Evolutionary conservation across 441 rosid genomes (phyloP).

Genomic region (Omphalea diandra): DNA sequence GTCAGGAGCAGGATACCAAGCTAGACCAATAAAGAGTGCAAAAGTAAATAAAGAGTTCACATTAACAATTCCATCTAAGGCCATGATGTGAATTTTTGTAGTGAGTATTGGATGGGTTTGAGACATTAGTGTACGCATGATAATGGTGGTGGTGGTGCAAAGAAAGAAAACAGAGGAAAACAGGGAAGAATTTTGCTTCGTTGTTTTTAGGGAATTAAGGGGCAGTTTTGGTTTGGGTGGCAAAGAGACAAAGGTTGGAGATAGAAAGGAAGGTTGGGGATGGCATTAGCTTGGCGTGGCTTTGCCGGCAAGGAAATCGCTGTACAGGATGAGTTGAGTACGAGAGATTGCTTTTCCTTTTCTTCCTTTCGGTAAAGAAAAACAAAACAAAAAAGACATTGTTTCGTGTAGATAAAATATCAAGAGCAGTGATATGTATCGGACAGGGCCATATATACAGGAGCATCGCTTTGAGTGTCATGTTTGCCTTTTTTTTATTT

Average conservation of each 20-base stretch:
- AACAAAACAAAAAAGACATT: not conserved
- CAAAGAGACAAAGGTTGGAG: slow-evolving; percentile 3
- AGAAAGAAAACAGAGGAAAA: not conserved
- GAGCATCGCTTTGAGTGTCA: too few relatives aligned
- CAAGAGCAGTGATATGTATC: too few relatives aligned
- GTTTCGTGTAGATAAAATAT: too few relatives aligned
- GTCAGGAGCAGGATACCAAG: slow-evolving; percentile 40
- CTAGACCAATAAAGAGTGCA: slow-evolving; percentile 74
- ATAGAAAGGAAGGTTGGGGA: slow-evolving; percentile 7
- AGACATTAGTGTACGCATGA: not conserved
- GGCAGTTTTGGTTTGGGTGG: not conserved
- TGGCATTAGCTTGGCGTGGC: slow-evolving; percentile 13
- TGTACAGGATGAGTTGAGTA: not conserved
- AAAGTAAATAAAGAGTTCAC: slow-evolving; percentile 83
- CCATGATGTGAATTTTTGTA: slow-evolving; percentile 68
- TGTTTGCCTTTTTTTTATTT: too few relatives aligned
- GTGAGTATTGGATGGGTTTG: slow-evolving; percentile 12
- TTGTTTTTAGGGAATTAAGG: not conserved
- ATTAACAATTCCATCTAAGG: slow-evolving; percentile 71
- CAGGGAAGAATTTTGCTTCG: not conserved
- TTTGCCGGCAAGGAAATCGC: slow-evolving; percentile 20
- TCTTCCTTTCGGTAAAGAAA: not conserved
- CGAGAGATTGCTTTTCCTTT: not conserved
- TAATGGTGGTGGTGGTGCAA: not conserved
- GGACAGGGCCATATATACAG: too few relatives aligned